phyloP scores from a whole-genome alignment of 208 protist genomes.

The Crithidia expoeki region DNA sequence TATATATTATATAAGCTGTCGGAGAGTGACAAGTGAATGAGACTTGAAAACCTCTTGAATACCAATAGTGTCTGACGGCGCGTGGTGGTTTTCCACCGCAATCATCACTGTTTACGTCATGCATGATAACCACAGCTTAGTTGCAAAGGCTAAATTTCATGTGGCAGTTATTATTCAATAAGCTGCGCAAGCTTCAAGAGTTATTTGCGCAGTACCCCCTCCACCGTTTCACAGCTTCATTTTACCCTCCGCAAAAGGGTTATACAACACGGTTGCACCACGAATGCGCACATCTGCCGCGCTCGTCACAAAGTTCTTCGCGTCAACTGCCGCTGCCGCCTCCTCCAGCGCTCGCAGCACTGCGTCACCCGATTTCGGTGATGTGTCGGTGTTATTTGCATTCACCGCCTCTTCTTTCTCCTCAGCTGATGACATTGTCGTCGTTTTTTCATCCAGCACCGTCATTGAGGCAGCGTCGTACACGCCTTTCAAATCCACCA shows the following conservation, averaged over 20 bases:
- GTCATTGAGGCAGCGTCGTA: constrained; percentile 15
- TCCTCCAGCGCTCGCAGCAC: constrained; percentile 63
- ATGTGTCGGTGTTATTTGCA: neutral
- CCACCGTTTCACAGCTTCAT: constrained; percentile 2
- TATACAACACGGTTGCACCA: constrained; percentile 70
- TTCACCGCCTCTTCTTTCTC: neutral
- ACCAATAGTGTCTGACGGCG: no score
- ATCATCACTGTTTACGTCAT: no score
- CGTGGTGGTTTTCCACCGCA: no score
- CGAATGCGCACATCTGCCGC: constrained; percentile 47
- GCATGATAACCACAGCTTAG: no score
- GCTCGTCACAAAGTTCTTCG: constrained; percentile 61
- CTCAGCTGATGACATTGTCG: neutral
- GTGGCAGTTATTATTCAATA: no score
- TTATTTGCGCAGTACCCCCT: no score
- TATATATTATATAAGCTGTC: no score
- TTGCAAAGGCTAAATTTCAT: no score
- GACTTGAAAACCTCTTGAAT: no score
- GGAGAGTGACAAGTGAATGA: no score
- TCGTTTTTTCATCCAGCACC: constrained; percentile 6
- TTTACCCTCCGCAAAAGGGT: constrained; percentile 82
- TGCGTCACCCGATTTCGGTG: constrained; percentile 44
- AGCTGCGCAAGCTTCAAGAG: no score
- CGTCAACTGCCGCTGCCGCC: constrained; percentile 42
- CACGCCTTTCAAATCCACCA: constrained; percentile 64